Conservation (phyloP, 2,329 filamentous ascomycete species). For the Bimuria novae-zelandiae region DNA sequence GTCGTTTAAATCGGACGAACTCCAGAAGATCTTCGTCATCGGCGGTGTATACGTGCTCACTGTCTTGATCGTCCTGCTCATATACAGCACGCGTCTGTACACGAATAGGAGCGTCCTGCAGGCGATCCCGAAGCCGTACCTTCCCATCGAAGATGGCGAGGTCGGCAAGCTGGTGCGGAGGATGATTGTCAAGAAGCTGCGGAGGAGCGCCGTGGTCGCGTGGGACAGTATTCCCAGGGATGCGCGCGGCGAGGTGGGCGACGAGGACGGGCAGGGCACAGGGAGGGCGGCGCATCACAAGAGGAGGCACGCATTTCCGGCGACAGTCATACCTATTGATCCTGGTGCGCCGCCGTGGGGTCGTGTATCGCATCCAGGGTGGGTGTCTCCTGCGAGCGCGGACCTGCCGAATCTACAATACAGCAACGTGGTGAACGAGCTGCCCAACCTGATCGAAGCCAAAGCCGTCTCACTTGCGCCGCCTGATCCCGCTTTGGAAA, state of each 20-base stretch:
- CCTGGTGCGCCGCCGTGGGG: slow-evolving; percentile 70
- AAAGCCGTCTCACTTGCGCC: slow-evolving; percentile 87
- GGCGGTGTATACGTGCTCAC: slow-evolving; percentile 76
- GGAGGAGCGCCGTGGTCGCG: slow-evolving; percentile 78
- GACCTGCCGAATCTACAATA: slow-evolving; percentile 85
- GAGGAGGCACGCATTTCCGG: slow-evolving; percentile 32
- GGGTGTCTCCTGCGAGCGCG: slow-evolving; percentile 77
- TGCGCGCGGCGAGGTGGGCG: slow-evolving; percentile 48
- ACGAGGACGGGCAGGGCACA: slow-evolving; percentile 24
- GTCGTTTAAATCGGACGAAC: slow-evolving; percentile 66
- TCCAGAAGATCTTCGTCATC: slow-evolving; percentile 84
- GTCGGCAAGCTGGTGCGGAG: slow-evolving; percentile 74
- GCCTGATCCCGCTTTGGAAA: slow-evolving; percentile 53
- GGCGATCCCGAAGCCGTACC: slow-evolving; percentile 83
- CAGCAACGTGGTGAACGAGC: slow-evolving; percentile 75
- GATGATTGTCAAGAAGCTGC: slow-evolving; percentile 74
- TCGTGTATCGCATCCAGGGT: slow-evolving; percentile 81
- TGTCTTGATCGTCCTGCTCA: slow-evolving; percentile 69
- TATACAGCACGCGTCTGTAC: slow-evolving; percentile 85
- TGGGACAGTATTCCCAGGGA: slow-evolving; percentile 76
- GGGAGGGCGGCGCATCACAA: slow-evolving; percentile 39
- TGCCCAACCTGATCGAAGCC: slow-evolving; percentile 89
- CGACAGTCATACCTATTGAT: slow-evolving; percentile 48
- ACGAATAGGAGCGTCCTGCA: slow-evolving; percentile 79
- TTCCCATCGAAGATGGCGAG: slow-evolving; percentile 85